These are phyloP conservation scores for Trichoderma endophyticum DNA, from an alignment of 2,329 filamentous ascomycete genomes.

Conservation along the genomic window DNA sequence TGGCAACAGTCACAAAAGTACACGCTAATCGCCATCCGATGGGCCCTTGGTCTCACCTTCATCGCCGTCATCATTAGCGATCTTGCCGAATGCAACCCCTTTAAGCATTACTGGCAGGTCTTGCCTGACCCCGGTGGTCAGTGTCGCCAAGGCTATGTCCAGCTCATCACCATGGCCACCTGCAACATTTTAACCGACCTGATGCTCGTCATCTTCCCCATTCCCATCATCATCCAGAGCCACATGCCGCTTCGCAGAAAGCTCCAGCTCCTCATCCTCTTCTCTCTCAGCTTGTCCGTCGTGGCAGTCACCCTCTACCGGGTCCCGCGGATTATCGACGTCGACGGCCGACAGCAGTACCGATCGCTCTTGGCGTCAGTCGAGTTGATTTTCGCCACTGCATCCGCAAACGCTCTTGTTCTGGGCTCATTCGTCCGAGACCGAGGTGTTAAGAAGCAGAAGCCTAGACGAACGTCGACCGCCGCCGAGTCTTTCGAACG, in stretches of 20 bases:
- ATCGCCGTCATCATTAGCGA: constrained; percentile 76
- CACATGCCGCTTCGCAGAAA: constrained; percentile 76
- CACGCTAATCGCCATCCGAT: constrained; percentile 68
- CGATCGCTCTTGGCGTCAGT: constrained; percentile 86
- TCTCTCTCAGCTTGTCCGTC: constrained; percentile 78
- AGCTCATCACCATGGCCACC: constrained; percentile 85
- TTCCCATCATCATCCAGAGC: constrained; percentile 80
- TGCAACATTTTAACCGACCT: constrained; percentile 88
- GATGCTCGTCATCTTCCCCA: constrained; percentile 81
- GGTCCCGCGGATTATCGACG: constrained; percentile 70
- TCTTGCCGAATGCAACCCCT: constrained; percentile 77
- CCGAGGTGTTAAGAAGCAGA: constrained; percentile 82
- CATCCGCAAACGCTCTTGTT: constrained; percentile 83
- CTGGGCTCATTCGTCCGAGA: constrained; percentile 91
- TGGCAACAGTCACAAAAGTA: constrained; percentile 76
- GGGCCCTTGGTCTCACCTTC: constrained; percentile 75
- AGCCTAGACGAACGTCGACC: constrained; percentile 64
- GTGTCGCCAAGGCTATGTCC: constrained; percentile 82
- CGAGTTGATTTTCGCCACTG: constrained; percentile 84
- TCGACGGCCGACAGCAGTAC: constrained; percentile 74
- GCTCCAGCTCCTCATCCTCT: constrained; percentile 72
- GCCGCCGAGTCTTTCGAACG: constrained; percentile 61
- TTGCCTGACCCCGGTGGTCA: constrained; percentile 79
- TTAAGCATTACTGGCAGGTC: constrained; percentile 74
- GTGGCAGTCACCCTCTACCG: constrained; percentile 78